These are phyloP conservation scores for Starmerella tilneyi DNA, from an alignment of 805 yeast species.

Conservation along the genomic window DNA sequence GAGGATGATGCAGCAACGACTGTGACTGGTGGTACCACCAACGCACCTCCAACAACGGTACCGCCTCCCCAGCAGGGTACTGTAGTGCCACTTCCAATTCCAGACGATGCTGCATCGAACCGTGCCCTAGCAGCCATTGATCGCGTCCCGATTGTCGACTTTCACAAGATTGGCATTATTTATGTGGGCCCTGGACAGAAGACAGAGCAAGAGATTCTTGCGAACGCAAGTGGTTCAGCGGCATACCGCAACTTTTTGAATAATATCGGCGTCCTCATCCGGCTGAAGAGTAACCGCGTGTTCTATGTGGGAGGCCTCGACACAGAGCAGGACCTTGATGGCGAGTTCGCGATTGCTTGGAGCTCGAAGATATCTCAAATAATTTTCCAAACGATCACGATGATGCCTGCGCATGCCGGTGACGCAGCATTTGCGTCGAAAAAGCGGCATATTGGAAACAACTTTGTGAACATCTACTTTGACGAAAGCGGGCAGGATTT, in stretches of 20 bases:
- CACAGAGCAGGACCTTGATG: constrained; percentile 57
- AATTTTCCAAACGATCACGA: constrained; percentile 66
- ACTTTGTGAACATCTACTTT: constrained; percentile 69
- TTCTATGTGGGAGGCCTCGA: constrained; percentile 74
- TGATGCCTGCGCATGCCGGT: constrained; percentile 53
- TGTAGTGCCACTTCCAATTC: constrained; percentile 34
- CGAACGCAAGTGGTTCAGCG: constrained; percentile 52
- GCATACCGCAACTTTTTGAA: constrained; percentile 51
- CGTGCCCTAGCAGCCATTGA: constrained; percentile 58
- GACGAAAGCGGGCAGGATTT: constrained; percentile 63
- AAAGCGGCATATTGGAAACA: constrained; percentile 79
- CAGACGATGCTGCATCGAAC: constrained; percentile 38
- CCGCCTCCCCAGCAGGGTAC: neutral
- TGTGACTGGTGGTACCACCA: neutral
- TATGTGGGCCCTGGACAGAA: constrained; percentile 63
- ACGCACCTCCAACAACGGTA: neutral
- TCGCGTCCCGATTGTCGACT: constrained; percentile 64
- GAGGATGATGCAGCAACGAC: neutral
- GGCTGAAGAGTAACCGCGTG: constrained; percentile 44
- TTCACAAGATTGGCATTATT: constrained; percentile 67
- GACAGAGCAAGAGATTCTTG: constrained; percentile 52
- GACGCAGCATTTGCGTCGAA: constrained; percentile 45
- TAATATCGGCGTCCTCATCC: constrained; percentile 50
- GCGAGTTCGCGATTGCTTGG: constrained; percentile 66
- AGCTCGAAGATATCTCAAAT: constrained; percentile 59